These are phyloP conservation scores for Candida ortonii DNA, from an alignment of 805 yeast species.

Conservation along the genomic window DNA sequence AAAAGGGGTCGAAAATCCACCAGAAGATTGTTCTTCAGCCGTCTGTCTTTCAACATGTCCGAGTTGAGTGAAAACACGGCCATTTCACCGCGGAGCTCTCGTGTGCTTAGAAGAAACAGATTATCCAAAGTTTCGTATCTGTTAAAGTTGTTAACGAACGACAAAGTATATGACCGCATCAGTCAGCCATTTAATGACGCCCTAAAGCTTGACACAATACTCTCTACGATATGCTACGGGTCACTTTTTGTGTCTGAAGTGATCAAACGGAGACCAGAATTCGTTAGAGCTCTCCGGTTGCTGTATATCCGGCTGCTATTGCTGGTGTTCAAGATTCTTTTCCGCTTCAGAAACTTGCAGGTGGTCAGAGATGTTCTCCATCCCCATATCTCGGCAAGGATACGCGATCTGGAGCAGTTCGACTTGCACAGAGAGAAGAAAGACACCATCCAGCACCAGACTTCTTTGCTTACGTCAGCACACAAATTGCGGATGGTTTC, in stretches of 20 bases:
- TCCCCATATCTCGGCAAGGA: too few species aligned
- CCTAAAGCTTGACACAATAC: slow-evolving; percentile 28
- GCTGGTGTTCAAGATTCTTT: too few species aligned
- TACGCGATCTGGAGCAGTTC: too few species aligned
- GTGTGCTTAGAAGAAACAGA: too few species aligned
- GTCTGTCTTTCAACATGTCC: too few species aligned
- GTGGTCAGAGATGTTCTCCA: too few species aligned
- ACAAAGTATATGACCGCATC: slow-evolving; percentile 29
- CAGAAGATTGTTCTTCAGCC: too few species aligned
- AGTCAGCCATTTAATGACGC: slow-evolving; percentile 27
- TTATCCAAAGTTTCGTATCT: slow-evolving; percentile 18
- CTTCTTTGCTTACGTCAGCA: too few species aligned
- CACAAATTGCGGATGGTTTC: slow-evolving; percentile 27
- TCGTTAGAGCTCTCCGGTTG: slow-evolving; percentile 6
- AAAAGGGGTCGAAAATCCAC: too few species aligned
- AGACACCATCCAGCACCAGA: slow-evolving; percentile 1
- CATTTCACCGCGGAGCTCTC: too few species aligned
- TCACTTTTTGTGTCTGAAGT: slow-evolving; percentile 29
- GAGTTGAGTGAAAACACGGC: too few species aligned
- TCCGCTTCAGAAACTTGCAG: too few species aligned
- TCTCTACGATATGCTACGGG: slow-evolving; percentile 35
- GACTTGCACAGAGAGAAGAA: slow-evolving; percentile 3
- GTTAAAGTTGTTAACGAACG: slow-evolving; percentile 19
- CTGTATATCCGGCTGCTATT: slow-evolving; percentile 1
- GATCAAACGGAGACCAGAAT: slow-evolving; percentile 21